Evolutionary conservation across 805 yeast genomes (phyloP).

Genomic region (Saitoella complicata): DNA sequence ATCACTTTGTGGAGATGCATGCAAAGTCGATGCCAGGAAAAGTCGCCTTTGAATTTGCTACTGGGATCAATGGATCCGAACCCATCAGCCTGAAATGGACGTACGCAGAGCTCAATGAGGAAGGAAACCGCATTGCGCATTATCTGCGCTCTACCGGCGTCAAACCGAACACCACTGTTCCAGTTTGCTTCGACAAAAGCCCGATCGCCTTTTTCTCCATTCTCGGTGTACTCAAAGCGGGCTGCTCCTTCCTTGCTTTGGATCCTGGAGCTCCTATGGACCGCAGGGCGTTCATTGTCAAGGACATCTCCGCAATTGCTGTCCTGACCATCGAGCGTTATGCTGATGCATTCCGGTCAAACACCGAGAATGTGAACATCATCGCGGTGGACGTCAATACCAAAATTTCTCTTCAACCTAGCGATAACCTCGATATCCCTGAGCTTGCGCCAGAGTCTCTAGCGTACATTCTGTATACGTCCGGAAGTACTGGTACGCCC

Average conservation of each 20-base stretch:
- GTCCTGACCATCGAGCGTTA: conserved; percentile 7
- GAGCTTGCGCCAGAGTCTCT: conserved; percentile 4
- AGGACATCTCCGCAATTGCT: conserved; percentile 11
- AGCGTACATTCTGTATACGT: conserved; percentile 16
- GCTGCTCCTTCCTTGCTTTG: conserved; percentile 14
- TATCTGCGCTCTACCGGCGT: conserved; percentile 4
- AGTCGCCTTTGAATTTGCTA: conserved; percentile 12
- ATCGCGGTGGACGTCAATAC: not conserved
- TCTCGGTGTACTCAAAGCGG: conserved; percentile 14
- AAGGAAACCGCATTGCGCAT: conserved; percentile 12
- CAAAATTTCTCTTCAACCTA: not conserved
- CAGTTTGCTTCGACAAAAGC: conserved; percentile 14
- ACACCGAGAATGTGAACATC: not conserved
- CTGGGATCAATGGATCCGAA: conserved; percentile 1
- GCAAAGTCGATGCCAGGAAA: conserved; percentile 7
- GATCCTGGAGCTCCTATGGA: conserved; percentile 14
- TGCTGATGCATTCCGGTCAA: not conserved
- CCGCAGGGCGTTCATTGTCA: conserved; percentile 10
- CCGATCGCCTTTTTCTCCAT: conserved; percentile 15
- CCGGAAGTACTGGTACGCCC: conserved; percentile 18
- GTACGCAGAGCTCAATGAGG: conserved; percentile 9
- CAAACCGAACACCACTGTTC: conserved; percentile 6
- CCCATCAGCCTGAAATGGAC: conserved; percentile 7
- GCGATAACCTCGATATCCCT: not conserved
- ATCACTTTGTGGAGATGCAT: conserved; percentile 12